Percentiles rank a stretch among this genome's conserved stretches.
These are phyloP conservation scores for Chalciporus chontae DNA, from an alignment of 768 basidiomycete species.

Conservation along the genomic window DNA sequence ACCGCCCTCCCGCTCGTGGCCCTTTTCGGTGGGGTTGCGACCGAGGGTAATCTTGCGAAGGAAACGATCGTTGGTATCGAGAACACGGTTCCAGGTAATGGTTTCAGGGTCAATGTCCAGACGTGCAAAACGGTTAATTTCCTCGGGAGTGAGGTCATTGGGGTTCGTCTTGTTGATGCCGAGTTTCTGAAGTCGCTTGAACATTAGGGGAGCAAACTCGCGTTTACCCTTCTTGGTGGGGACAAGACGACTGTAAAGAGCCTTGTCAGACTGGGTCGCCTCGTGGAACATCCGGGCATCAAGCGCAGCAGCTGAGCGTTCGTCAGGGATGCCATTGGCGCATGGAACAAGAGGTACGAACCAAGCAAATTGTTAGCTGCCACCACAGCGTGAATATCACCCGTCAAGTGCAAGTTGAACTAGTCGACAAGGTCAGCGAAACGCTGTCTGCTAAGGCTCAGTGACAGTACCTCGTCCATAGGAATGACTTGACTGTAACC, in stretches of 20 bases:
- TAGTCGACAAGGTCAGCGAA: conserved; percentile 25
- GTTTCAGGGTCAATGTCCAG: conserved; percentile 88
- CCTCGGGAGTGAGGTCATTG: conserved; percentile 87
- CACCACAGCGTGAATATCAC: conserved; percentile 96
- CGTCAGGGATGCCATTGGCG: conserved; percentile 3
- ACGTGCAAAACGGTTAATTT: conserved; percentile 84
- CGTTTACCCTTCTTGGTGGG: conserved; percentile 92
- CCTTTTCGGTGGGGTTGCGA: conserved; percentile 86
- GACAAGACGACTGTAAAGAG: conserved; percentile 86
- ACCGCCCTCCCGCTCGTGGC: conserved; percentile 82
- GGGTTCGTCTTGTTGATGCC: conserved; percentile 94
- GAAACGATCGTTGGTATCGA: conserved; percentile 97
- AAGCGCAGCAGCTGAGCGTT: conserved; percentile 78
- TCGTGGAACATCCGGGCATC: conserved; percentile 99
- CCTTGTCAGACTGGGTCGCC: conserved; percentile 93
- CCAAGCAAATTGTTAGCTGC: conserved; percentile 96
- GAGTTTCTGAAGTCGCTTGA: conserved; percentile 91
- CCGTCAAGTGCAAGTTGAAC: conserved; percentile 96
- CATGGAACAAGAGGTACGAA: conserved; percentile 28
- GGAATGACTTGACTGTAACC: conserved; percentile 99
- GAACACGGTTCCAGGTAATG: conserved; percentile 96
- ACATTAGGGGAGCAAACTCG: conserved; percentile 93
- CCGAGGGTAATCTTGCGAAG: conserved; percentile 91
- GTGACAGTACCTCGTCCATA: conserved; percentile 80
- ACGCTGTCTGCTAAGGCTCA: background rate